phyloP scores from a whole-genome alignment of 441 rosid species.

The Euphorbia schlechtendalii region DNA sequence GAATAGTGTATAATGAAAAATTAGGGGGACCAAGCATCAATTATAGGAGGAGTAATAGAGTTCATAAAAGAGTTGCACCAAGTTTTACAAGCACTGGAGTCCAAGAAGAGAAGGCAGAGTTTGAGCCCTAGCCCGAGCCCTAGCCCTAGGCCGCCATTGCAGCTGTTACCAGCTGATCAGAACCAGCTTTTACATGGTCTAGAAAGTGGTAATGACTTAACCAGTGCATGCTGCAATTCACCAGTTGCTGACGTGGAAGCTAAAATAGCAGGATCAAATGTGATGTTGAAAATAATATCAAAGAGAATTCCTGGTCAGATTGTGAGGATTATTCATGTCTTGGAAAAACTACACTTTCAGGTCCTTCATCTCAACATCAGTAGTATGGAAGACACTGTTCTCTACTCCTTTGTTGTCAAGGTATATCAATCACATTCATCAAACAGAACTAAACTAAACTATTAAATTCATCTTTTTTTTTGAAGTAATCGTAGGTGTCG shows the following conservation, averaged over 20 bases:
- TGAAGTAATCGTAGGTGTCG: no score
- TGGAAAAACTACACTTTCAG: constrained; percentile 70
- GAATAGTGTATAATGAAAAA: no score
- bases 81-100: constrained; percentile 66
- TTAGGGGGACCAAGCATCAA: constrained; percentile 94
- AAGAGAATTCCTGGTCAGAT: constrained; percentile 53
- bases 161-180: constrained; percentile 14
- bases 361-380: constrained; percentile 81
- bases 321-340: constrained; percentile 53
- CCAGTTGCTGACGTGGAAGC: constrained; percentile 88
- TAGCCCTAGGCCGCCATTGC: constrained; percentile 33
- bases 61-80: constrained; percentile 87
- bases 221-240: constrained; percentile 71
- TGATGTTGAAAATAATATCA: constrained; percentile 54
- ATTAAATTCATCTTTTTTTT: no score
- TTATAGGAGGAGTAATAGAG: constrained; percentile 81
- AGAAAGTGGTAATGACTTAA: constrained; percentile 35
- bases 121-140: constrained; percentile 57
- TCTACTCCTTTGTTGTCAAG: constrained; percentile 78
- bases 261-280: constrained; percentile 78
- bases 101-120: constrained; percentile 74
- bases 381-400: constrained; percentile 87
- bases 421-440: constrained; percentile 28
- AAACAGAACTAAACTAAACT: not conserved
- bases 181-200: constrained; percentile 16